Base-by-base conservation (phyloP, 2,329 filamentous ascomycete species). In the Sphaerulina musiva region DNA sequence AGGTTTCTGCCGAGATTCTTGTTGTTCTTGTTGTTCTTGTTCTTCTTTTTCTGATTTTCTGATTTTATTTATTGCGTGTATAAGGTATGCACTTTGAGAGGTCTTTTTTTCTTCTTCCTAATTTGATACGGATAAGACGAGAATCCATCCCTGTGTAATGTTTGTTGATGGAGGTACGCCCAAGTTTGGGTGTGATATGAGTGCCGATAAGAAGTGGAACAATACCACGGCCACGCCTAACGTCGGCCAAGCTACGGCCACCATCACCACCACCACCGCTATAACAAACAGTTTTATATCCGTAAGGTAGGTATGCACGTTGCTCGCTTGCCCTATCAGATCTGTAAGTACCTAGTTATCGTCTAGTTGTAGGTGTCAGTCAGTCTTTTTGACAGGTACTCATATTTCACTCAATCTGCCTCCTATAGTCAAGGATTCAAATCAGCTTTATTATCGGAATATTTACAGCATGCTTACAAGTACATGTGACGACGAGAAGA, bases 241-340 rank as follows among this genome's bases (percentile, higher is more conserved):
- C 3, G 34, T 36, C 46, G 46, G 46, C 31, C 46, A 48, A 48
- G 32, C 29, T n/a, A 8, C 14, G 45, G 45, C 45, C 26, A 34
- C 4, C 6, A 6, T 4, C 26, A 26, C 26, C 26, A 6, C 26
- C 26, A 26, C 26, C 26, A 26, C 26, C 2, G 2, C 14, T 17
- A 17, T 17, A 17, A 17, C 14, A 17, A 17, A 17, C 14, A 17
- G 14, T 17, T 17, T 17, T 17, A 41, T 17, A 3, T 12, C 39
- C 39, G 14, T 41, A 2, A 2, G 4, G 14, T 41, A 2, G 10
- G 4, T 44, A 26, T 44, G 41, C 41, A 36, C 34, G 12, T 36
- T 12, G 11, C 5, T 47, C 50, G 38, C 14, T 53, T 53, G 50
- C 44, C 50, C 50, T 52, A 52, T 52, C 50, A n/a, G 50, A n/a